Conservation (phyloP, 768 basidiomycete species). For the Lactarius tabidus region DNA sequence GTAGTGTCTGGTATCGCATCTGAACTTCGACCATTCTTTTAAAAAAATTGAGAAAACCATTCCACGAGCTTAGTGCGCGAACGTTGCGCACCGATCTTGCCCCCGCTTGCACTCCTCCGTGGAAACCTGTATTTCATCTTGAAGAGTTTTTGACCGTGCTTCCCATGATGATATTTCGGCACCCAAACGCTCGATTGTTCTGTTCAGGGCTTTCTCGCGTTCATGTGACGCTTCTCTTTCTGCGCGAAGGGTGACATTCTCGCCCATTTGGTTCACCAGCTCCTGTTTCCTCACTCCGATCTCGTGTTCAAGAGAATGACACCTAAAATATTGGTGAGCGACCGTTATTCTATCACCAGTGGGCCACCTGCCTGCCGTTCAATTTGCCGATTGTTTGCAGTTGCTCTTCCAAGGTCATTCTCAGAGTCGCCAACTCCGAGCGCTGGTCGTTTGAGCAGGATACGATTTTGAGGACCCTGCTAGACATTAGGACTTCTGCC, state of each 20-base stretch:
- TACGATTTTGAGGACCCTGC: constrained; percentile 14
- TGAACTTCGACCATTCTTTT: constrained; percentile 22
- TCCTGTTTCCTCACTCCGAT: constrained; percentile 14
- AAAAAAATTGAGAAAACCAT: not conserved
- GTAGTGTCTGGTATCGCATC: constrained; percentile 38
- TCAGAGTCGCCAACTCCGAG: constrained; percentile 12
- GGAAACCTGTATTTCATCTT: constrained; percentile 5
- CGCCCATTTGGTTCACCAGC: not conserved
- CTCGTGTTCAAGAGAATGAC: constrained; percentile 16
- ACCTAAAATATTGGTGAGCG: constrained; percentile 1
- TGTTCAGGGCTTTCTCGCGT: constrained; percentile 8
- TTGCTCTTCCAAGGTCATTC: constrained; percentile 16
- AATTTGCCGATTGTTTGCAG: constrained; percentile 18
- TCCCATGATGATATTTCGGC: constrained; percentile 12
- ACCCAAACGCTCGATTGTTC: constrained; percentile 11
- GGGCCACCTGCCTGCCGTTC: constrained; percentile 6
- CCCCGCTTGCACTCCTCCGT: constrained; percentile 12
- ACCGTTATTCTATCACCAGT: not conserved
- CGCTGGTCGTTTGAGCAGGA: constrained; percentile 19
- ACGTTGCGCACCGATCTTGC: constrained; percentile 14
- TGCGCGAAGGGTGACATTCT: constrained; percentile 8
- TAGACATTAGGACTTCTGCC: not conserved
- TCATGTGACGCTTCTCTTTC: constrained; percentile 9
- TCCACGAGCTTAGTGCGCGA: not conserved
- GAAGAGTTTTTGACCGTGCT: constrained; percentile 9